phyloP scores from a whole-genome alignment of 2,329 filamentous ascomycete species.

The Bipolaris sorokiniana region DNA sequence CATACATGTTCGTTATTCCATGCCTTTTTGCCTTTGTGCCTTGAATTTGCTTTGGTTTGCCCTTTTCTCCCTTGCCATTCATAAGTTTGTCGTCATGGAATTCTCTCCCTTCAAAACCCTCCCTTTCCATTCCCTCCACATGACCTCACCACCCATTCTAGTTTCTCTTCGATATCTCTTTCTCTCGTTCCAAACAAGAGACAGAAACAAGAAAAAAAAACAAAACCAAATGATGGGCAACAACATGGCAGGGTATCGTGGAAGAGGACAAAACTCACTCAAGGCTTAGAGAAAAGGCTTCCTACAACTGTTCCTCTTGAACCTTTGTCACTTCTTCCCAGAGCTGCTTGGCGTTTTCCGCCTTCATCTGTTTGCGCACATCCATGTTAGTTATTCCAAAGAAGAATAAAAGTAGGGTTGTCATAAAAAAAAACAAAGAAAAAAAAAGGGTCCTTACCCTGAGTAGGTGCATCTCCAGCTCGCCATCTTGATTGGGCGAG shows the following conservation, averaged over 20 bases:
- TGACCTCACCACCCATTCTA: too few species aligned
- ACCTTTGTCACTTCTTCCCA: constrained; percentile 34
- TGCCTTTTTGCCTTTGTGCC: too few species aligned
- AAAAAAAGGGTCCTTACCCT: constrained; percentile 55
- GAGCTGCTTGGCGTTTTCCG: constrained; percentile 31
- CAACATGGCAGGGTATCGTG: too few species aligned
- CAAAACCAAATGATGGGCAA: background rate
- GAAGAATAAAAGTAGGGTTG: background rate
- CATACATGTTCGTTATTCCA: too few species aligned
- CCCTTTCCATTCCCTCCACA: too few species aligned
- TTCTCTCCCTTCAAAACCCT: too few species aligned
- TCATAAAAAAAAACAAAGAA: background rate
- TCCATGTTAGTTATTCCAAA: background rate
- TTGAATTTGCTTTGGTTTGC: too few species aligned
- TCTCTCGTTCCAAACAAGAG: too few species aligned
- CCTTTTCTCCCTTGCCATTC: too few species aligned
- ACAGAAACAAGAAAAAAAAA: background rate
- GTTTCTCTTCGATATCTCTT: too few species aligned
- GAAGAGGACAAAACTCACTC: background rate
- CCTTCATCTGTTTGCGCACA: constrained; percentile 21
- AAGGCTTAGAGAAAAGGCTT: constrained; percentile 12
- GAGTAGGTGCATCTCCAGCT: constrained; percentile 61
- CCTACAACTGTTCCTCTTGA: constrained; percentile 33
- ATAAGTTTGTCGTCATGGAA: too few species aligned
- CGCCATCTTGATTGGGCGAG: constrained; percentile 59